Evolutionary conservation across 2,329 filamentous ascomycete species (phyloP).

Genomic region (Talaromyces piceae): DNA sequence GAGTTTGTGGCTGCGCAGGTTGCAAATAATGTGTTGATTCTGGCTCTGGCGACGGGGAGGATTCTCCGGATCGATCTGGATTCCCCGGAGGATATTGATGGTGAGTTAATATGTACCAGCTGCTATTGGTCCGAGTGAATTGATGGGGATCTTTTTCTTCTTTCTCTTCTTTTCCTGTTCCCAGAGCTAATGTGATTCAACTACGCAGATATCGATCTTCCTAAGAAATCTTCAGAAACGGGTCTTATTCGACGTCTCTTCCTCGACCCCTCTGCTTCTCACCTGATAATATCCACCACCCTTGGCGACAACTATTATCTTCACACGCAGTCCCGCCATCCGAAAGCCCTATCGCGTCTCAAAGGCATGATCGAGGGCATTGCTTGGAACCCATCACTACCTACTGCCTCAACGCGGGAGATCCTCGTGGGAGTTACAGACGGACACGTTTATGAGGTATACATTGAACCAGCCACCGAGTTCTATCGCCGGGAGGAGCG

Average conservation of each 20-base stretch:
- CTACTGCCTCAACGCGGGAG: slow-evolving; percentile 88
- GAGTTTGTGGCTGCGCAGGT: slow-evolving; percentile 96
- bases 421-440: slow-evolving; percentile 89
- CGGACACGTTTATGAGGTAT: slow-evolving; percentile 90
- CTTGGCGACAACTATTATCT: slow-evolving; percentile 96
- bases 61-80: slow-evolving; percentile 93
- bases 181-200: no score
- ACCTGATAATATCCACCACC: slow-evolving; percentile 84
- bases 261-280: slow-evolving; percentile 91
- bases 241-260: slow-evolving; percentile 94
- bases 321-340: slow-evolving; percentile 85
- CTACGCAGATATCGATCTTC: slow-evolving; percentile 96
- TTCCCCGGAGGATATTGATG: slow-evolving; percentile 90
- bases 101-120: slow-evolving; percentile 35
- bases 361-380: slow-evolving; percentile 88
- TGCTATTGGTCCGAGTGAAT: background rate
- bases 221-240: slow-evolving; percentile 83
- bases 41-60: slow-evolving; percentile 84
- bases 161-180: no score
- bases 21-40: slow-evolving; percentile 90
- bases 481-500: slow-evolving; percentile 95
- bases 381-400: slow-evolving; percentile 89
- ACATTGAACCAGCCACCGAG: slow-evolving; percentile 87
- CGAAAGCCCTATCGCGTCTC: slow-evolving; percentile 70
- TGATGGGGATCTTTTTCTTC: no score